Evolutionary conservation across 2,329 filamentous ascomycete genomes (phyloP), one percentile per base, ranked within the genome.

Genomic region (Fusarium mexicanum): DNA sequence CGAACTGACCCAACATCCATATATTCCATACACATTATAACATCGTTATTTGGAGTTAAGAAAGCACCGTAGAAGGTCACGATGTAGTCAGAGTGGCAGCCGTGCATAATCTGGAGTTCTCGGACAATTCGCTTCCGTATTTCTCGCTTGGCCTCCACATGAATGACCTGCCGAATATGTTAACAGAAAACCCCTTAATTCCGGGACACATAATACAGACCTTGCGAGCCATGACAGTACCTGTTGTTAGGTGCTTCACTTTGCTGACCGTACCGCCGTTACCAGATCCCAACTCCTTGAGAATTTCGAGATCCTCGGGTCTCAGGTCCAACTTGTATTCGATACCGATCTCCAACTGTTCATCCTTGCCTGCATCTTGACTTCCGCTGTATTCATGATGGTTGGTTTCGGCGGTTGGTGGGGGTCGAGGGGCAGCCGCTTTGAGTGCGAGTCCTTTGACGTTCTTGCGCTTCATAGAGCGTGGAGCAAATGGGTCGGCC

Each of bases 21-120:
- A 82, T 99, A 98, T 83, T 99, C 96, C 96, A 99, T 99, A 83
- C 96, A 99, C 92, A 99, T 96, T 78, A 98, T 97, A 67, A 99
- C 97, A 85, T 99, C 96, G 81, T 97, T 96, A 71, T 95, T 95
- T 80, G 97, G 94, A 81, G 98, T 98, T 80, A 98, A 90, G 81
- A 98, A 99, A 43, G 96, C 96, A 69, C 96, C 96, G 80, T 98
- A 98, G 84, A 98, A 99, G 62, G 93, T 98, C 69, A 99, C 96
- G 79, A 99, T 98, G 83, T 97, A 95, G 70, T 96, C 94, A 29
- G 94, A 98, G 80, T 98, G 96, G 84, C 96, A 99, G 80, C 97
- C 94, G 81, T 98, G 95, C 91, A 98, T 98, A 76, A 99, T 98
- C 81, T 98, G 95, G 60, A 99, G 90, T 83, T 99, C 96, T 81